Percentiles rank a stretch among this genome's conserved stretches.
These are phyloP conservation scores for Calocybe cyanea DNA, from an alignment of 768 basidiomycete species.

Conservation along the genomic window DNA sequence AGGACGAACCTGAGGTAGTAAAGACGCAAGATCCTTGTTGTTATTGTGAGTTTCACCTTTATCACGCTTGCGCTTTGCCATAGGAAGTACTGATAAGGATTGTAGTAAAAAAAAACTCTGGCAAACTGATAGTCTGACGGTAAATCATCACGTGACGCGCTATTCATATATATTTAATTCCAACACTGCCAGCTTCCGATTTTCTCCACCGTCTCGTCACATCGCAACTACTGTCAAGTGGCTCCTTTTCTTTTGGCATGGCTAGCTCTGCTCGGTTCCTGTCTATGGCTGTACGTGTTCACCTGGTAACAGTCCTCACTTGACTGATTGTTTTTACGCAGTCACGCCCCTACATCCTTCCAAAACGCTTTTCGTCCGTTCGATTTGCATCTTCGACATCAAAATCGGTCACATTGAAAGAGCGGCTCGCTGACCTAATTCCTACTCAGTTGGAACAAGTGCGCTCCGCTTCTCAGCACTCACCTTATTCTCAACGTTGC, in stretches of 20 bases:
- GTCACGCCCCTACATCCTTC: constrained; percentile 49
- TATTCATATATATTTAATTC: constrained; percentile 16
- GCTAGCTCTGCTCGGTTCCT: constrained; percentile 34
- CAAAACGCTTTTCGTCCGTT: constrained; percentile 40
- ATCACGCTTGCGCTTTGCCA: constrained; percentile 33
- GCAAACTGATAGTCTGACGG: constrained; percentile 11
- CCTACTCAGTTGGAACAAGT: constrained; percentile 81
- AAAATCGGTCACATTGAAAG: constrained; percentile 80
- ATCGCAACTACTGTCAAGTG: constrained; percentile 11
- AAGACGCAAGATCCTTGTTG: constrained; percentile 14
- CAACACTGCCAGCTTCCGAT: constrained; percentile 6
- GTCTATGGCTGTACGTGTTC: constrained; percentile 34
- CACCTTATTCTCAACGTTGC: constrained; percentile 10
- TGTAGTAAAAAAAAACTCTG: neutral
- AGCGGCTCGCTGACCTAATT: constrained; percentile 90
- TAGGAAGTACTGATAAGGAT: constrained; percentile 4
- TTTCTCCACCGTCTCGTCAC: constrained; percentile 17
- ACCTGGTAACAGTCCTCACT: constrained; percentile 1
- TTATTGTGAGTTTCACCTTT: constrained; percentile 12
- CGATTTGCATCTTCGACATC: constrained; percentile 63
- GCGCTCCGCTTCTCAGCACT: constrained; percentile 12
- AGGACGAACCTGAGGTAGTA: constrained; percentile 47
- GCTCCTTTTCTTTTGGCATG: constrained; percentile 29
- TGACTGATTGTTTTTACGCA: constrained; percentile 20
- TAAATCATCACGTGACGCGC: constrained; percentile 21